Percentiles rank a stretch among this genome's conserved stretches.
Conservation (phyloP, 371 early-diverging fungal genomes). For the Lichtheimia corymbifera region DNA sequence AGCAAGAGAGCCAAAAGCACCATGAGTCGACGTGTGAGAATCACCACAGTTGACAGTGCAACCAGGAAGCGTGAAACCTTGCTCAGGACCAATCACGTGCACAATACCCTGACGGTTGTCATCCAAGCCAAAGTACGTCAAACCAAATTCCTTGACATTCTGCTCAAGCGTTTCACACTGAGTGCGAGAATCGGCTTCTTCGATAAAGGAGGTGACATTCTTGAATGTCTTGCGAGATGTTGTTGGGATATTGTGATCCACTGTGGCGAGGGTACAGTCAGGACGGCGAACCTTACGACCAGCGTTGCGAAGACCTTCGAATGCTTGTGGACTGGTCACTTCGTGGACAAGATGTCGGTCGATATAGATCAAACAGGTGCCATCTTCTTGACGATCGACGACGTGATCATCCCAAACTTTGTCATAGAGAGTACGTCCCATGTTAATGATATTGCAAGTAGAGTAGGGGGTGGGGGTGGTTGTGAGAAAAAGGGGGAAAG, state of each 20-base stretch:
- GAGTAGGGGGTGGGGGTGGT: conserved; percentile 6
- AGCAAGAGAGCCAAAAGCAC: conserved; percentile 74
- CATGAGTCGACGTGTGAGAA: conserved; percentile 75
- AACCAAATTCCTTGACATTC: conserved; percentile 62
- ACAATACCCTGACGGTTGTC: conserved; percentile 74
- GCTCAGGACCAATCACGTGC: conserved; percentile 77
- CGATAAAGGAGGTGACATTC: conserved; percentile 60
- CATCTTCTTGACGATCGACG: conserved; percentile 55
- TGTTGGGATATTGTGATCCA: conserved; percentile 78
- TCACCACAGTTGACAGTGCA: conserved; percentile 75
- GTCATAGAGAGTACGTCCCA: conserved; percentile 56
- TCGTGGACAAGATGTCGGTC: conserved; percentile 74
- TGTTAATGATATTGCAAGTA: conserved; percentile 9
- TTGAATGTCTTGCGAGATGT: conserved; percentile 55
- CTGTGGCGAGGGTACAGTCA: conserved; percentile 68
- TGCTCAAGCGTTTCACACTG: conserved; percentile 69
- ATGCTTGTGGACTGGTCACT: conserved; percentile 70
- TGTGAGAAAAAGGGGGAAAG: conserved; percentile 1
- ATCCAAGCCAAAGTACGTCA: conserved; percentile 69
- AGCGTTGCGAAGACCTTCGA: conserved; percentile 67
- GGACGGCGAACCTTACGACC: conserved; percentile 59
- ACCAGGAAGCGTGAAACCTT: conserved; percentile 73
- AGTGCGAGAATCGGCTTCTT: conserved; percentile 61
- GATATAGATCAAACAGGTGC: conserved; percentile 67
- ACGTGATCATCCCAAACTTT: conserved; percentile 53